A percentile compares a stretch with the other conserved stretches of the same genome.
phyloP scores from a whole-genome alignment of 306 rosid genomes.

The Lupinus albus region DNA sequence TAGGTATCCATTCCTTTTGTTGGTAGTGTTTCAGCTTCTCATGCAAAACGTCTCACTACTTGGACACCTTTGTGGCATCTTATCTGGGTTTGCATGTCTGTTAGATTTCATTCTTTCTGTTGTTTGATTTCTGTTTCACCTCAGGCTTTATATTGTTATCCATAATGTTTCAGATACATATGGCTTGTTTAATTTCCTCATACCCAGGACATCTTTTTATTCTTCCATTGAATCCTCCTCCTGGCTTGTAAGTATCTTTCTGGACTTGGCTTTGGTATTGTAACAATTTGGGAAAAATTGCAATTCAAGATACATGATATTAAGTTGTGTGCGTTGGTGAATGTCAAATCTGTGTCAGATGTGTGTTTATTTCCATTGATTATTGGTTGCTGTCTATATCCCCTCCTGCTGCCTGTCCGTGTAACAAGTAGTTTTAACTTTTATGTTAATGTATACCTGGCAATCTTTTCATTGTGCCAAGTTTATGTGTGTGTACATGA shows the following conservation, averaged over 20 bases:
- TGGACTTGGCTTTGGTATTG: conserved; percentile 31
- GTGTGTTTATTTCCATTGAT: conserved; percentile 8
- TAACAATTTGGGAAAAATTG: conserved; percentile 26
- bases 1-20: conserved; percentile 92
- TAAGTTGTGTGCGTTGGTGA: neutral
- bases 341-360: conserved; percentile 28
- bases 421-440: neutral
- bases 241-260: conserved; percentile 73
- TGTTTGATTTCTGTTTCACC: neutral
- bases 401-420: conserved; percentile 5
- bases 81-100: conserved; percentile 97
- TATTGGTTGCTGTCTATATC: neutral
- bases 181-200: conserved; percentile 82
- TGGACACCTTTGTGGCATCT: conserved; percentile 97
- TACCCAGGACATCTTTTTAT: conserved; percentile 84
- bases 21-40: conserved; percentile 94
- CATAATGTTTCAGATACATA: conserved; percentile 71
- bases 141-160: conserved; percentile 24
- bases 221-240: conserved; percentile 80
- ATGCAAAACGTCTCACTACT: conserved; percentile 88
- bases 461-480: neutral
- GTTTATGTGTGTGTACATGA: neutral
- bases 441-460: neutral
- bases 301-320: conserved; percentile 28
- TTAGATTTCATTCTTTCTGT: conserved; percentile 51